These are phyloP conservation scores for Mortierella sp. DNA, from an alignment of 371 early-diverging fungal species.

Conservation along the genomic window DNA sequence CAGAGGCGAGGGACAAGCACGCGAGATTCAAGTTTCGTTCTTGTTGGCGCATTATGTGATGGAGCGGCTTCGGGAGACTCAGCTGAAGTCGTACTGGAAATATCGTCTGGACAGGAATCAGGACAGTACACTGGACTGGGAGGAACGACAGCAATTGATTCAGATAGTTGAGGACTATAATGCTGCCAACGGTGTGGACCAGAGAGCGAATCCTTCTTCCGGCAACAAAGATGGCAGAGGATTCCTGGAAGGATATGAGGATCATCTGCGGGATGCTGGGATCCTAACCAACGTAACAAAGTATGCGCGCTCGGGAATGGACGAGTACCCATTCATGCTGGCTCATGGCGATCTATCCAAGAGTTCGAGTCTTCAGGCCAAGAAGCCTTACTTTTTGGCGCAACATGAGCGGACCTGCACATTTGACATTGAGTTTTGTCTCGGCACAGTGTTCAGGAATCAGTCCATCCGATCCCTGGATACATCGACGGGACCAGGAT, in stretches of 20 bases:
- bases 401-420: slow-evolving; percentile 2
- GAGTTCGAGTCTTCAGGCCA: neutral
- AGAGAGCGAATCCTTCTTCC: neutral
- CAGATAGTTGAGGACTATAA: slow-evolving; percentile 16
- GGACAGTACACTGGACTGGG: slow-evolving; percentile 40
- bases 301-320: slow-evolving; percentile 26
- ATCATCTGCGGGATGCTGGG: slow-evolving; percentile 8
- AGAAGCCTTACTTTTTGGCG: neutral
- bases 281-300: slow-evolving; percentile 11
- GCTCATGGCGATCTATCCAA: neutral
- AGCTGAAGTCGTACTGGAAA: slow-evolving; percentile 43
- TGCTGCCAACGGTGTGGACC: neutral
- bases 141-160: slow-evolving; percentile 39
- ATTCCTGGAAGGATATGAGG: slow-evolving; percentile 6
- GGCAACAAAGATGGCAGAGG: neutral
- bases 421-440: slow-evolving; percentile 31
- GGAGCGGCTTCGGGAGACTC: slow-evolving; percentile 53
- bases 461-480: neutral
- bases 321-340: slow-evolving; percentile 45
- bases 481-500: slow-evolving; percentile 10
- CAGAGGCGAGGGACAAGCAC: slow-evolving; percentile 40
- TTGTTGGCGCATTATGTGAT: slow-evolving; percentile 54
- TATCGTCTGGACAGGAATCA: slow-evolving; percentile 46
- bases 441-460: slow-evolving; percentile 26
- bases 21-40: slow-evolving; percentile 43